phyloP scores from a whole-genome alignment of 1,284 basidiomycete species.

The Cryptococcus jaspeensis region DNA sequence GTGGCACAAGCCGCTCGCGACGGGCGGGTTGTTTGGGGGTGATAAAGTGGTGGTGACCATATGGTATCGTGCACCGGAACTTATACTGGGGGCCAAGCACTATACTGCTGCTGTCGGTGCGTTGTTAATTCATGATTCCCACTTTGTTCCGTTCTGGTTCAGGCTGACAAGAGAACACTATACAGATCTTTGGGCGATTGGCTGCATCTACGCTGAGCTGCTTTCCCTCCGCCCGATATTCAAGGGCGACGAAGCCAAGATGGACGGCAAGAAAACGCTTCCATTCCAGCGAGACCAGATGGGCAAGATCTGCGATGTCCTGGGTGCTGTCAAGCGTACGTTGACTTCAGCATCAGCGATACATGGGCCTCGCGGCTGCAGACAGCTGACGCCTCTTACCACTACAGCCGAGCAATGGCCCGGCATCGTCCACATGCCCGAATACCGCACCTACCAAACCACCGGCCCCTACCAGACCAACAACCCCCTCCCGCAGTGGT shows the following conservation, averaged over 20 bases:
- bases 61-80: slow-evolving; percentile 96
- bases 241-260: slow-evolving; percentile 97
- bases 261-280: slow-evolving; percentile 77
- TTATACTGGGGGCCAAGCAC: slow-evolving; percentile 90
- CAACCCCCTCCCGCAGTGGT: slow-evolving; percentile 61
- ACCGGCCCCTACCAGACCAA: slow-evolving; percentile 60
- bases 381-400: slow-evolving; percentile 1
- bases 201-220: slow-evolving; percentile 95
- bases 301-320: slow-evolving; percentile 88
- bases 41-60: slow-evolving; percentile 99
- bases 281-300: slow-evolving; percentile 95
- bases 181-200: slow-evolving; percentile 87
- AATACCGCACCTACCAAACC: slow-evolving; percentile 77
- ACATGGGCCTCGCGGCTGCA: background rate
- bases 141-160: background rate
- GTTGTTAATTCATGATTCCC: slow-evolving; percentile 17
- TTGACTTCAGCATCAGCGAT: slow-evolving; percentile 6
- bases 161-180: background rate
- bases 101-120: slow-evolving; percentile 85
- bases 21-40: slow-evolving; percentile 61
- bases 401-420: slow-evolving; percentile 73
- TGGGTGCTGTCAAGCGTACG: slow-evolving; percentile 82
- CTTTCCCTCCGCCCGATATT: slow-evolving; percentile 93
- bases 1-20: slow-evolving; percentile 48
- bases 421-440: slow-evolving; percentile 79